Evolutionary conservation across 495 filamentous ascomycete genomes (phyloP), one percentile per base, ranked within the genome.

Genomic region (Penicillium pulvis): DNA sequence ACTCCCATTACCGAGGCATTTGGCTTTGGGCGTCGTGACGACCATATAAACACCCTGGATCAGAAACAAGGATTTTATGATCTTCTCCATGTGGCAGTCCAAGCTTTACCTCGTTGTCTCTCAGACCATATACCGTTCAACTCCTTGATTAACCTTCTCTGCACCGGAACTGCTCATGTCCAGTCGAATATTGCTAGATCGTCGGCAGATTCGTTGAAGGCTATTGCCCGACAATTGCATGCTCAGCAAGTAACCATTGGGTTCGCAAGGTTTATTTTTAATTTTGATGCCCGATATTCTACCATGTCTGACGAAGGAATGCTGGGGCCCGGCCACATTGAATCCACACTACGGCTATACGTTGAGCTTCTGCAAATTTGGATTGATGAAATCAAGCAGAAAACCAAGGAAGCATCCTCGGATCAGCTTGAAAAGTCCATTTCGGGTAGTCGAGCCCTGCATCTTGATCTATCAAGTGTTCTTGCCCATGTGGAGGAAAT

Each of bases 261-360:
- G 4, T 98, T 98, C 75, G 90, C 93, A 16, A 79, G 92, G 41
- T 98, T 98, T 63, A 98, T 98, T 33, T 97, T 99, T 77, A 95
- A 91, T 53, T 98, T 97, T 67, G 95, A 99, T 73, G 91, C 93
- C 61, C 87, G 91, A 28, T 97, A 97, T 72, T 91, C 93, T 1
- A 98, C 94, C 20, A 97, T 97, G 89, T 96, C 93, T 9, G 95
- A 98, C 65, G 92, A 96, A 44, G 94, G 95, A 4, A 93, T 99
- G 90, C 84, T 98, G 24, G 94, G 94, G 6, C 87, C 92, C 24
- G 90, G 87, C 10, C 95, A 98, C 68, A 97, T 98, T 51, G 95
- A 99, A 66, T 96, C 88, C 56, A 98, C 95, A 4, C 69, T 99
- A 17, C 85, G 86, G 59, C 81, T 99, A 0, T 99, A 98, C 68